Conservation (phyloP, 2,329 filamentous ascomycete species). For the Fusarium tupiense region DNA sequence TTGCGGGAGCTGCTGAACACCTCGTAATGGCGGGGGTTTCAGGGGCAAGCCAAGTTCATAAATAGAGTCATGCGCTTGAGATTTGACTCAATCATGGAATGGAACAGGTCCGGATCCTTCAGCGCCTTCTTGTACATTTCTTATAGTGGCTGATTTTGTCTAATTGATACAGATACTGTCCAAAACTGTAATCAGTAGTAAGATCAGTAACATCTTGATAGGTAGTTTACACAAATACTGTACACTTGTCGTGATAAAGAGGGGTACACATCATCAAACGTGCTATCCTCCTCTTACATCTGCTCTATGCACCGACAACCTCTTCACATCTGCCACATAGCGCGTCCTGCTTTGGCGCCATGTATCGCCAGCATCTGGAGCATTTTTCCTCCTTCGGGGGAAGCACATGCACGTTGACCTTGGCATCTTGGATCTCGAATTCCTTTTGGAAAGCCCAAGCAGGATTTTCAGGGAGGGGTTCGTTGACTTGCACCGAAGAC, state of each 20-base stretch:
- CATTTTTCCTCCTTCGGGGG: slow-evolving; percentile 75
- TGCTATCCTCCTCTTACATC: neutral
- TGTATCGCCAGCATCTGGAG: slow-evolving; percentile 87
- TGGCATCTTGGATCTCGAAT: slow-evolving; percentile 53
- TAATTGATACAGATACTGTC: slow-evolving; percentile 12
- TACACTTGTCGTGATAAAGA: slow-evolving; percentile 28
- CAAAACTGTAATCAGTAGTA: neutral
- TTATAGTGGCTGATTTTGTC: slow-evolving; percentile 9
- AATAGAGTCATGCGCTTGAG: slow-evolving; percentile 26
- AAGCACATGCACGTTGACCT: slow-evolving; percentile 55
- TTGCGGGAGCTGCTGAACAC: slow-evolving; percentile 18
- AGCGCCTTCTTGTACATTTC: neutral
- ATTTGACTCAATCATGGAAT: slow-evolving; percentile 21
- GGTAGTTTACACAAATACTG: slow-evolving; percentile 32
- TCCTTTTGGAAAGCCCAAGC: slow-evolving; percentile 55
- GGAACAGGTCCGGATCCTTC: neutral
- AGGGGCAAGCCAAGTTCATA: slow-evolving; percentile 18
- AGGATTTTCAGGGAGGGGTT: slow-evolving; percentile 39
- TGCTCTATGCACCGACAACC: slow-evolving; percentile 57
- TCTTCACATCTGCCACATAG: slow-evolving; percentile 80
- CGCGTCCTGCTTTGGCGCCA: slow-evolving; percentile 70
- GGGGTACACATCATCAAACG: slow-evolving; percentile 18
- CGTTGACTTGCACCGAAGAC: slow-evolving; percentile 66
- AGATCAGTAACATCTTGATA: slow-evolving; percentile 5
- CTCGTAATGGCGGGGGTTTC: slow-evolving; percentile 24